Base-by-base conservation (phyloP, 2,329 filamentous ascomycete genomes). In the Penicillium verrucosum region DNA sequence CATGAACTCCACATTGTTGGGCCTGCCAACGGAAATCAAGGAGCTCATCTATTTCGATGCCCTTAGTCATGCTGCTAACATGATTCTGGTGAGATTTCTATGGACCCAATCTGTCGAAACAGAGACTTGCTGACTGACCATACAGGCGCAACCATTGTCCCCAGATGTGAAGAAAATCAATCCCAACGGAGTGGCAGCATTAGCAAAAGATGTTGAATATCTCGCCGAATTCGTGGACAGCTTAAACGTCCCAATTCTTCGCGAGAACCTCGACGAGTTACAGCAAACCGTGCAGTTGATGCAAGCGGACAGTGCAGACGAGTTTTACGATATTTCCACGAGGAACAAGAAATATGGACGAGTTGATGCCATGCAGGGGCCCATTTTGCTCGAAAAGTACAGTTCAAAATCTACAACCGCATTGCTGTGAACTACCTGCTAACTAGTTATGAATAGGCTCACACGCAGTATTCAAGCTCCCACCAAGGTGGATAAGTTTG, bases 31-130 rank as follows among this genome's bases (percentile, higher is more conserved):
- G 30, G 90, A 96, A 68, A 97, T 99, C 75, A 97, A 97, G 72
- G 92, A 96, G 72, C 85, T 97, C 54, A 96, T 99, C 66, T 97
- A 99, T 77, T 97, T 96, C 70, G 94, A 97, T 71, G 94, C 94
- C 0, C 82, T 99, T 36, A 92, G 87, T 54, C 94, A 99, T 73
- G 92, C 94, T 2, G 88, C 90, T 4, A 89, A 89, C 60, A 90
- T 89, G 73, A 94, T 97, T 54, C 75, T 96, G 60, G 88, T 89
- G 71, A 65, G 81, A 69, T 44, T 10, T 52, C 37, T 47, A 37
- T 48, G 52, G 30, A 62, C 53, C 42, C 18, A 23, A 40, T 30
- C 10, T 1, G 21, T 30, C 6, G 14, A 37, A 18, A 46, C 16
- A 32, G 27, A 25, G 21, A 4, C 30, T 49, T 42, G 25, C 65